Evolutionary conservation across 257 asterid genomes (phyloP), one percentile per base, ranked within the genome.

Genomic region (Solanum paucissectum): DNA sequence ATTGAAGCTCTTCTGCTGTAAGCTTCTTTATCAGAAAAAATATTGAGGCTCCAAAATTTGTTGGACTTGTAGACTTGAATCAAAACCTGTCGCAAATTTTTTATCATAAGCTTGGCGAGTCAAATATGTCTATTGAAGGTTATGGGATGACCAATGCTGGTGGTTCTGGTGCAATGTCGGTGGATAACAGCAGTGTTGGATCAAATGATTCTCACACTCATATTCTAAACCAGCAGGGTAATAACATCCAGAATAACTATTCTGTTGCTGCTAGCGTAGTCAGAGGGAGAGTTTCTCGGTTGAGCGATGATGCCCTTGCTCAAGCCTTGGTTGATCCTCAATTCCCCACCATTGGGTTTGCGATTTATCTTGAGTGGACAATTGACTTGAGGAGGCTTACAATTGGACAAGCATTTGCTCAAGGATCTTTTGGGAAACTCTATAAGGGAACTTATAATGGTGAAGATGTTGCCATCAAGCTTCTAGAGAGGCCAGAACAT

Each of bases 391-490:
- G 97, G 93, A 97, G 92, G 93, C 99, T 97, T 86, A 92, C 92
- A 88, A 95, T 97, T 98, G 99, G 99, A 21, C 94, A 95, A 1
- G 98, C 99, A 49, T 97, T 97, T 87, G 99, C 99, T 82, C 98
- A 97, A 88, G 99, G 99, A 60, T 98, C 99, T 88, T 97, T 96
- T 89, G 99, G 99, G 9, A 96, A 96, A 88, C 98, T 96, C 87
- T 95, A 94, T 83, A 94, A 85, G 88, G 99, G 99, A 64, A 94
- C 97, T 13, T 96, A 95, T 64, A 94, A 95, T 87, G 97, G 98
- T 9, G 98, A 92, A 88, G 98, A 96, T 92, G 98, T 96, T 87
- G 99, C 99, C 8, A 95, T 96, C 72, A 96, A 96, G 94, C 98
- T 97, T 87, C 87, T 97, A 87, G 99, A 97, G 94, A 97, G 87